Conservation (phyloP, 78 protist species). For the Speleostelium caveatum region DNA sequence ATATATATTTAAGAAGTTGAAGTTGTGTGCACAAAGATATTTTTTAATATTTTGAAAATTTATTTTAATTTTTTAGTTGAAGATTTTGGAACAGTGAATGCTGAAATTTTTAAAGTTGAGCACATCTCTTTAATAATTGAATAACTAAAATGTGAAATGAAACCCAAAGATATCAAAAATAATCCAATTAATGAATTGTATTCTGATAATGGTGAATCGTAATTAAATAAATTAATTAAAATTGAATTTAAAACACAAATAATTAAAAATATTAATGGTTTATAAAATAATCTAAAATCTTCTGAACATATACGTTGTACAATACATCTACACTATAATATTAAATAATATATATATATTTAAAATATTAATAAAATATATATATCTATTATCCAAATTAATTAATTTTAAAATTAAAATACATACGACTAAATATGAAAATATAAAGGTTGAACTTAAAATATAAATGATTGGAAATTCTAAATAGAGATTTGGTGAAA, state of each 20-base stretch:
- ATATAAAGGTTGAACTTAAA: conserved; percentile 46
- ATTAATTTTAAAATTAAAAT: background rate
- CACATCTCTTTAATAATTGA: conserved; percentile 62
- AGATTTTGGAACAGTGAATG: conserved; percentile 66
- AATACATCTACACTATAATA: conserved; percentile 53
- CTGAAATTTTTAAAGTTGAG: conserved; percentile 23
- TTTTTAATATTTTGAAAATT: too few relatives aligned
- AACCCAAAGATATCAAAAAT: conserved; percentile 22
- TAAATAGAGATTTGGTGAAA: conserved; percentile 38
- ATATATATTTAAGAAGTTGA: too few relatives aligned
- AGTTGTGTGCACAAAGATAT: too few relatives aligned
- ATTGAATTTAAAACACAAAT: conserved; percentile 20
- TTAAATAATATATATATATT: background rate
- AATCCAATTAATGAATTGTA: conserved; percentile 7
- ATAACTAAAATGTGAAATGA: conserved; percentile 29
- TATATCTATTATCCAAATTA: too few relatives aligned
- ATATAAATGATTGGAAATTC: conserved; percentile 35
- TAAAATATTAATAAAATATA: background rate
- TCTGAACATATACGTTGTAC: conserved; percentile 72
- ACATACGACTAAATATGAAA: conserved; percentile 54
- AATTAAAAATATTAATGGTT: conserved; percentile 63
- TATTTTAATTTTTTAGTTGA: background rate
- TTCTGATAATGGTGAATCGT: conserved; percentile 12
- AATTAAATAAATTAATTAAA: background rate
- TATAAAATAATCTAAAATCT: conserved; percentile 75